These are phyloP conservation scores for Pseudogymnoascus sp. DNA, from an alignment of 2,329 filamentous ascomycete genomes.

Conservation along the genomic window DNA sequence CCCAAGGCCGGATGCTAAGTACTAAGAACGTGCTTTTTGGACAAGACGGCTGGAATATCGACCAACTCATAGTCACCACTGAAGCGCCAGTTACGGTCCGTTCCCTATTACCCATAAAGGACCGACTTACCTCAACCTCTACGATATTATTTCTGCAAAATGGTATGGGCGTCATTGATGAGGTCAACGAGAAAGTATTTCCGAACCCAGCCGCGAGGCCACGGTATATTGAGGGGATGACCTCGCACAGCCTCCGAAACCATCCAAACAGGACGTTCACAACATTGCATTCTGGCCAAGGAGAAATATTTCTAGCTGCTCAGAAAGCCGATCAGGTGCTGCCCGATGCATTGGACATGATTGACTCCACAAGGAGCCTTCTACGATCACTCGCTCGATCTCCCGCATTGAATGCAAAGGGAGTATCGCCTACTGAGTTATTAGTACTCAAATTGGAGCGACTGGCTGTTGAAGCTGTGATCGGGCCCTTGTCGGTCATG, in stretches of 20 bases:
- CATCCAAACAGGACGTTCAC: constrained; percentile 34
- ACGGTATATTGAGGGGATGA: constrained; percentile 52
- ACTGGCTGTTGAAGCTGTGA: constrained; percentile 64
- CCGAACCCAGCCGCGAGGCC: constrained; percentile 57
- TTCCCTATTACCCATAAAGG: constrained; percentile 51
- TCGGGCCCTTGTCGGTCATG: constrained; percentile 74
- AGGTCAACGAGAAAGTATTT: constrained; percentile 64
- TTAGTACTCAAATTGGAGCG: constrained; percentile 70
- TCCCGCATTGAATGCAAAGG: constrained; percentile 52
- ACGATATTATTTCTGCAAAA: constrained; percentile 72
- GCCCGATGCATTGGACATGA: not conserved
- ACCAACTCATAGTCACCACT: constrained; percentile 62
- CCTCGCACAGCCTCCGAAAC: constrained; percentile 32
- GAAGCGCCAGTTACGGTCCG: constrained; percentile 49
- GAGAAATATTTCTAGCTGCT: constrained; percentile 31
- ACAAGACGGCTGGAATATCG: constrained; percentile 39
- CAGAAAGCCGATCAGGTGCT: not conserved
- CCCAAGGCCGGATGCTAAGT: constrained; percentile 15
- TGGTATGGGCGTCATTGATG: constrained; percentile 76
- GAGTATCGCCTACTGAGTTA: constrained; percentile 51
- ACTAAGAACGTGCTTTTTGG: constrained; percentile 29
- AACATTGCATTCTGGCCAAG: constrained; percentile 30
- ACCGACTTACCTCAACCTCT: constrained; percentile 59
- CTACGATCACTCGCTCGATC: constrained; percentile 55
- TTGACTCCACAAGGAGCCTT: constrained; percentile 44